Evolutionary conservation across 257 asterid species (phyloP), one percentile per base, ranked within the genome.

Genomic region (Verbena officinalis): DNA sequence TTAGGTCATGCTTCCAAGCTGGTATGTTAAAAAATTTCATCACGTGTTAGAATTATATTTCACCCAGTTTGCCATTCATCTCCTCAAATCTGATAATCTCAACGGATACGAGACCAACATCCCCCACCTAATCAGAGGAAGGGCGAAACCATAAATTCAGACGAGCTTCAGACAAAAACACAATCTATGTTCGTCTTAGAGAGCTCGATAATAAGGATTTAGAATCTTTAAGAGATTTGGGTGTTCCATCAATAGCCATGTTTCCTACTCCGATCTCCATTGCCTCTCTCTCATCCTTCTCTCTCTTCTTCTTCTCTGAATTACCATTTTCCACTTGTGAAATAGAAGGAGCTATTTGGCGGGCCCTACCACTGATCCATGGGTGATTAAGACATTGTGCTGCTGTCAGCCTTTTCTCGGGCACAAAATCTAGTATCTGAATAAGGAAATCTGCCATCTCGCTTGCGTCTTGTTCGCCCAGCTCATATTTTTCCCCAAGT

Each of bases 311-410:
- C 73, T 52, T 60, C 9, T 59, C 60, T 15, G 75, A 53, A 49
- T 34, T 55, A 61, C 81, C 89, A 52, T 83, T 83, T 61, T 81
- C 86, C 9, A 52, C 58, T 17, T 49, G 67, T 46, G 62, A 54
- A 17, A 58, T 42, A 60, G 81, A 68, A 33, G 84, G 78, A 48
- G 68, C 74, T 46, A 70, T 73, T 31, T 53, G 70, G 51, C 38
- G 60, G 23, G 82, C 86, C 53, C 80, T 81, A 43, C 64, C 73
- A 46, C 52, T 73, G 30, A 86, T 75, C 95, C 94, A 89, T 20
- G 89, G 86, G 75, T 86, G 95, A 64, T 56, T 80, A 67, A 89
- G 94, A 48, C 95, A 89, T 67, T 89, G 85, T 52, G 87, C 91
- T 4, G 95, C 97, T 14, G 95, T 84, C 66, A 83, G 91, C 63